Base-by-base conservation (phyloP, 2,329 filamentous ascomycete species). In the Aureobasidium sp. region DNA sequence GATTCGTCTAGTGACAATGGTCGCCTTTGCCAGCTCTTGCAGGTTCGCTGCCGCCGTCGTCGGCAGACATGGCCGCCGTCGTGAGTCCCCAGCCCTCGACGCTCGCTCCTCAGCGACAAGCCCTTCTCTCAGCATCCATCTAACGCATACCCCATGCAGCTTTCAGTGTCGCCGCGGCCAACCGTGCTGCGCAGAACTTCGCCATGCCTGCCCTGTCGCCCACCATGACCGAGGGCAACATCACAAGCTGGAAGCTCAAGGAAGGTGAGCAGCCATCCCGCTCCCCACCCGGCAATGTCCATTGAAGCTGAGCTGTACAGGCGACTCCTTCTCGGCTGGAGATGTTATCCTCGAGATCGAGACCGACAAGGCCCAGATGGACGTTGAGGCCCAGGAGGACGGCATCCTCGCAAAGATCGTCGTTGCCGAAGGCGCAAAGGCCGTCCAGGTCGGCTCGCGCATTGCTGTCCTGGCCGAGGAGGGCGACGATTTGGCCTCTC, bases 331-430 rank as follows among this genome's bases (percentile, higher is more conserved):
- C 74, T 79, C 83, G 53, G 88, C 90, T 61, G 90, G 90, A 66
- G 90, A 95, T 73, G 89, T 95, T 33, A 81, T 95, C 55, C 84
- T 95, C 62, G 90, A 95, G 76, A 94, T 95, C 72, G 90, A 95
- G 78, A 95, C 90, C 62, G 90, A 95, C 75, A 95, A 95, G 80
- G 90, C 90, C 60, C 89, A 89, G 60, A 95, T 95, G 90, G 91
- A 95, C 68, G 90, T 95, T 27, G 91, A 95, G 78, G 90, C 90
- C 42, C 90, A 94, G 76, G 90, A 95, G 46, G 90, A 95, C 70
- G 90, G 91, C 43, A 79, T 93, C 67, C 77, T 95, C 74, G 85
- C 91, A 71, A 95, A 94, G 80, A 93, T 95, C 67, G 83, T 85
- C 71, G 78, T 85, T 70, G 78, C 78, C 45, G 87, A 91, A 70